These are phyloP conservation scores for Chrysopogon serrulatus DNA, from an alignment of 176 grass and related monocot species.

Conservation along the genomic window DNA sequence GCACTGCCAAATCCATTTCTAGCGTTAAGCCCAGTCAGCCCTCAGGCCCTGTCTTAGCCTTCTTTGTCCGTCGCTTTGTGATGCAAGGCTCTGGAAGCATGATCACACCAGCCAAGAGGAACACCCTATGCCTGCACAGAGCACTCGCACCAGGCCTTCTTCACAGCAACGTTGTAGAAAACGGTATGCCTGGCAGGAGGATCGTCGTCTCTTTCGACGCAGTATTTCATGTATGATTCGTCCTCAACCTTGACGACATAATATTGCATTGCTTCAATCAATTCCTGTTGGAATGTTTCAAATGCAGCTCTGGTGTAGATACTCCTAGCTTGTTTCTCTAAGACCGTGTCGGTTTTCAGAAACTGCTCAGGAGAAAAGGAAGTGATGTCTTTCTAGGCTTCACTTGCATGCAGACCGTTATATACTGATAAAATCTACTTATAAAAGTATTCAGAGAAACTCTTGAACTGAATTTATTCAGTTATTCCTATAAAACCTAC, in stretches of 20 bases:
- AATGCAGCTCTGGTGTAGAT: slow-evolving; percentile 73
- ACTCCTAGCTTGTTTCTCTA: slow-evolving; percentile 83
- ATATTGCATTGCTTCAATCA: slow-evolving; percentile 65
- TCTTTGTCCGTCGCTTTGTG: slow-evolving; percentile 75
- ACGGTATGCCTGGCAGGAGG: slow-evolving; percentile 55
- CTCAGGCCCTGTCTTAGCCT: slow-evolving; percentile 61
- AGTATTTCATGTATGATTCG: slow-evolving; percentile 66
- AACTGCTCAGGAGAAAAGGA: slow-evolving; percentile 47
- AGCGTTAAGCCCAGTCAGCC: slow-evolving; percentile 21
- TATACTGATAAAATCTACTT: slow-evolving; percentile 62
- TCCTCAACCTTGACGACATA: slow-evolving; percentile 83
- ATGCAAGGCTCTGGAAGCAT: slow-evolving; percentile 70
- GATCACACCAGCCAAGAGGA: slow-evolving; percentile 49
- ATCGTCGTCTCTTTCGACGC: slow-evolving; percentile 49
- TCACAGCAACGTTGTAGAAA: slow-evolving; percentile 51
- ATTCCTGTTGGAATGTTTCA: slow-evolving; percentile 71
- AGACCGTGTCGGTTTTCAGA: slow-evolving; percentile 56
- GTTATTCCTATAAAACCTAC: slow-evolving; percentile 62
- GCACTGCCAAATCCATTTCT: slow-evolving; percentile 37
- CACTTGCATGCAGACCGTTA: slow-evolving; percentile 47
- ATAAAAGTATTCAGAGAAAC: slow-evolving; percentile 60
- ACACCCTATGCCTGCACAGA: slow-evolving; percentile 81
- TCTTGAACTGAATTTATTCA: slow-evolving; percentile 43
- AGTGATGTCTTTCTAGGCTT: slow-evolving; percentile 60
- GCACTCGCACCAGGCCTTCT: slow-evolving; percentile 87